Conservation (phyloP, 257 asterid genomes). For the Plantago elongata region DNA sequence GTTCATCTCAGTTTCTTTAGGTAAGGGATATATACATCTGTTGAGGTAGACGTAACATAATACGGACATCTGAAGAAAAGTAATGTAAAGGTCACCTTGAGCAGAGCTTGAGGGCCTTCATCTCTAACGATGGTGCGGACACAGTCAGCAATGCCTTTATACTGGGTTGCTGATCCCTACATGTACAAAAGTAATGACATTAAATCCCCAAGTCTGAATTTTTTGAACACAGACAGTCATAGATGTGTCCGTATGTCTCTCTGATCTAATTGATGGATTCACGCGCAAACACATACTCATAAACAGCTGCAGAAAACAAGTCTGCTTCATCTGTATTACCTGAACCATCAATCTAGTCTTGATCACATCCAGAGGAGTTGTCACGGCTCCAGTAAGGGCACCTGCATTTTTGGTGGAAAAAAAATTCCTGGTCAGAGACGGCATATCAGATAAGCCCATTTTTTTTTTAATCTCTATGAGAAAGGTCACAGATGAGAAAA, state of each 20-base stretch:
- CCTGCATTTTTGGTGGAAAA: constrained; percentile 37
- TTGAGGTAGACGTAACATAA: too few relatives aligned
- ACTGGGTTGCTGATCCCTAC: constrained; percentile 85
- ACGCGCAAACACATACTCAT: background rate
- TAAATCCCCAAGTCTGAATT: constrained; percentile 14
- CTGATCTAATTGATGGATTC: background rate
- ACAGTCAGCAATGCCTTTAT: constrained; percentile 72
- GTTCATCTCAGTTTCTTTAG: too few relatives aligned
- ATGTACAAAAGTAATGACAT: constrained; percentile 20
- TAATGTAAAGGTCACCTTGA: constrained; percentile 46
- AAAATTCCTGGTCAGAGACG: constrained; percentile 15
- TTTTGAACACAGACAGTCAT: constrained; percentile 6
- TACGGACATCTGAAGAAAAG: background rate
- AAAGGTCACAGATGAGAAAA: background rate
- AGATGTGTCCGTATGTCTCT: background rate
- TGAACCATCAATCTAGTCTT: constrained; percentile 95
- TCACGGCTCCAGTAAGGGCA: constrained; percentile 91
- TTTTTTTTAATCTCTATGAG: background rate
- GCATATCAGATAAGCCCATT: background rate
- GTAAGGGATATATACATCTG: too few relatives aligned
- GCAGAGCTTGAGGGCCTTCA: constrained; percentile 75
- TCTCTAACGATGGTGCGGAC: constrained; percentile 80
- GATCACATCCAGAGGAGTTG: constrained; percentile 97
- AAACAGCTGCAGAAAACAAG: constrained; percentile 1
- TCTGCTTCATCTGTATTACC: constrained; percentile 38